Conservation (phyloP, 441 rosid species). For the Hura crepitans region DNA sequence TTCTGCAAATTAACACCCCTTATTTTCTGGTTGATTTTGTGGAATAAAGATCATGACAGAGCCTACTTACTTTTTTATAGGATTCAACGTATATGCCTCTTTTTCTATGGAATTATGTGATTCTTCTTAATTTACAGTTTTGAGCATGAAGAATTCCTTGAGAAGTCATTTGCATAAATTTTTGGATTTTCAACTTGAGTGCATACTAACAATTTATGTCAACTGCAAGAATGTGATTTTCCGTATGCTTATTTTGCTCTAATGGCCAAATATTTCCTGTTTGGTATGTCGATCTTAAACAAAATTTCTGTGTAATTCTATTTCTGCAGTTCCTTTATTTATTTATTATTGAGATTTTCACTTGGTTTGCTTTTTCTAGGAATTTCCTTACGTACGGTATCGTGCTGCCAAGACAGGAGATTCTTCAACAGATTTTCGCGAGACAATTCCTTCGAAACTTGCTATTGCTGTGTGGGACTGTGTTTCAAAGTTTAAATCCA, state of each 20-base stretch:
- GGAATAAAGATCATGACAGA: background rate
- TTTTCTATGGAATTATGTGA: background rate
- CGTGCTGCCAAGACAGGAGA: constrained; percentile 73
- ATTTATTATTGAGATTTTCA: constrained; percentile 1
- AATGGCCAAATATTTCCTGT: background rate
- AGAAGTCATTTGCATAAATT: background rate
- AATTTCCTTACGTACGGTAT: constrained; percentile 77
- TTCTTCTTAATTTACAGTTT: background rate
- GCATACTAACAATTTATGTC: background rate
- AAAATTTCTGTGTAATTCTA: background rate
- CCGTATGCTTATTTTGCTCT: constrained; percentile 2
- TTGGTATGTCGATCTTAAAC: constrained; percentile 6
- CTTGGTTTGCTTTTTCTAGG: constrained; percentile 42
- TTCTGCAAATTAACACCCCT: background rate
- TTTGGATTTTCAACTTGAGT: background rate
- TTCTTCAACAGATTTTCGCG: constrained; percentile 60
- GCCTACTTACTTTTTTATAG: background rate
- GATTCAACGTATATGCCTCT: background rate
- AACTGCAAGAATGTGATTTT: background rate
- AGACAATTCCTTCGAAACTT: constrained; percentile 76
- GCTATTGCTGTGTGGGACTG: constrained; percentile 81
- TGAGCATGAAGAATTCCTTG: background rate
- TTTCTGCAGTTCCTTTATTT: background rate
- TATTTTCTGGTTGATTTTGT: background rate
- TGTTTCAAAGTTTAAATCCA: constrained; percentile 57